Conservation (phyloP, 2,329 filamentous ascomycete species). For the Shiraia sp. region DNA sequence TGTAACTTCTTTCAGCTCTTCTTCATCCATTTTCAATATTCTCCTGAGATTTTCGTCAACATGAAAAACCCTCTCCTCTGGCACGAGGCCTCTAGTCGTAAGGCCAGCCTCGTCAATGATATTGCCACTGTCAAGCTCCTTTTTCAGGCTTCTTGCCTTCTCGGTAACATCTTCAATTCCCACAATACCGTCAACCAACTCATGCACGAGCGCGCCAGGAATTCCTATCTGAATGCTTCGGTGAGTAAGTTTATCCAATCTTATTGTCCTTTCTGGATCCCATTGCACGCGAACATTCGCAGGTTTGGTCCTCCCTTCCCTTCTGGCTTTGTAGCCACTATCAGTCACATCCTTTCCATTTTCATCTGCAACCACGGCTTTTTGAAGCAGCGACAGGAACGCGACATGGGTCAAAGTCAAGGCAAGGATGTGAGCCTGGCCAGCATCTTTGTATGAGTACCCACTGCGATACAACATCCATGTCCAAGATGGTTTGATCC, state of each 20-base stretch:
- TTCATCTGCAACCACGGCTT: conserved; percentile 28
- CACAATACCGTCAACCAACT: conserved; percentile 58
- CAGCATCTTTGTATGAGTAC: conserved; percentile 61
- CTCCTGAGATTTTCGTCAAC: conserved; percentile 45
- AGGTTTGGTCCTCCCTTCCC: conserved; percentile 5
- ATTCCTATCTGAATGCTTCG: conserved; percentile 67
- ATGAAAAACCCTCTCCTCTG: conserved; percentile 50
- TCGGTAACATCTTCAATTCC: conserved; percentile 64
- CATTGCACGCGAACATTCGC: conserved; percentile 61
- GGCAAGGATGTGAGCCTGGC: conserved; percentile 62
- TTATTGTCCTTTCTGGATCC: conserved; percentile 62
- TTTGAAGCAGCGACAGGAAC: conserved; percentile 54
- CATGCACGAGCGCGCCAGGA: conserved; percentile 49
- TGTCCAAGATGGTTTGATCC: conserved; percentile 66
- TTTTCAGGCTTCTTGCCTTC: conserved; percentile 54
- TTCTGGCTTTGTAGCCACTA: neutral
- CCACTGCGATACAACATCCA: conserved; percentile 69
- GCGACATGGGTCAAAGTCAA: conserved; percentile 57
- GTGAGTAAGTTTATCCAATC: conserved; percentile 52
- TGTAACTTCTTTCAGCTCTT: no score
- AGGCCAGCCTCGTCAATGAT: conserved; percentile 41
- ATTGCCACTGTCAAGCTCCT: conserved; percentile 48
- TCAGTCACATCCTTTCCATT: neutral
- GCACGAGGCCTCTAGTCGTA: conserved; percentile 46
- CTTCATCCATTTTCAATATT: conserved; percentile 9